These are phyloP conservation scores for Ceratobasidium sp. DNA, from an alignment of 1,284 basidiomycete genomes.

Conservation along the genomic window DNA sequence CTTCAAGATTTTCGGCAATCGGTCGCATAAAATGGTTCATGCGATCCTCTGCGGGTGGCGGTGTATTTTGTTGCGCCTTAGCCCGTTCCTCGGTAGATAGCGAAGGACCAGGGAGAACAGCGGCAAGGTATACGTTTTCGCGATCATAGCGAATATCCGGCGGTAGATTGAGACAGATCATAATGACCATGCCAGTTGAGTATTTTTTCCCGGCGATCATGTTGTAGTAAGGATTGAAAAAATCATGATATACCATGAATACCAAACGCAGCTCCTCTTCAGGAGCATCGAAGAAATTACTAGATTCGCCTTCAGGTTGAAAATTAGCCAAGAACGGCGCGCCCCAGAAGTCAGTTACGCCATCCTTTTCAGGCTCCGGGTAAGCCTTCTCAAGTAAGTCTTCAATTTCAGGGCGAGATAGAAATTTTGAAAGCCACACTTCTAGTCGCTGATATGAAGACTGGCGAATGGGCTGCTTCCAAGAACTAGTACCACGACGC, in stretches of 20 bases:
- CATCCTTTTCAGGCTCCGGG: not conserved
- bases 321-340: constrained; percentile 51
- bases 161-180: constrained; percentile 60
- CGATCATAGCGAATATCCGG: constrained; percentile 54
- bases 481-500: not conserved
- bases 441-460: constrained; percentile 8
- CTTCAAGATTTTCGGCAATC: not conserved
- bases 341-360: constrained; percentile 53
- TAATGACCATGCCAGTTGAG: constrained; percentile 56
- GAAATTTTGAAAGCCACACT: constrained; percentile 10
- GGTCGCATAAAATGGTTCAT: constrained; percentile 51
- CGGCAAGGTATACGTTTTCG: constrained; percentile 60
- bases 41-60: constrained; percentile 51
- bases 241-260: constrained; percentile 57
- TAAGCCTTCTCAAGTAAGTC: not conserved
- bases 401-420: constrained; percentile 30
- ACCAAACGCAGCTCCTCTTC: constrained; percentile 50
- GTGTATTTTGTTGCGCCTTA: no score
- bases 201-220: constrained; percentile 55
- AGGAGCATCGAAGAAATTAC: constrained; percentile 26
- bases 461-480: not conserved
- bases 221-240: constrained; percentile 51
- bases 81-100: no score
- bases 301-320: constrained; percentile 50
- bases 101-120: constrained; percentile 56